These are phyloP conservation scores for Thinopyrum elongatum DNA, from an alignment of 176 grass and related monocot species.

Conservation along the genomic window DNA sequence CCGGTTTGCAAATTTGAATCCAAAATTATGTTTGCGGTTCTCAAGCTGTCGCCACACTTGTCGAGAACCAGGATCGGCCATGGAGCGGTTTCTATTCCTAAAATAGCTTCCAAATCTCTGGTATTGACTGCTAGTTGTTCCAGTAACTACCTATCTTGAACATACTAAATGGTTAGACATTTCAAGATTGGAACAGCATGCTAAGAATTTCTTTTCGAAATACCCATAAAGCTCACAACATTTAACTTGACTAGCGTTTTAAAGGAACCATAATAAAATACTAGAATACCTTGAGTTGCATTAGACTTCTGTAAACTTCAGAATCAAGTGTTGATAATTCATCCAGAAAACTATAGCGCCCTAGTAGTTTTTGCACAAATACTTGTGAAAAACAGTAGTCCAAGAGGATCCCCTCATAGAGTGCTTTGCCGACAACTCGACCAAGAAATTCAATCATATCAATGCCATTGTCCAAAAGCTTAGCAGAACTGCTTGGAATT, in stretches of 20 bases:
- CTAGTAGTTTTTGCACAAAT: conserved; percentile 95
- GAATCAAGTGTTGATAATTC: conserved; percentile 92
- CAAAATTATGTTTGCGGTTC: background rate
- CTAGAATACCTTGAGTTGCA: conserved; percentile 80
- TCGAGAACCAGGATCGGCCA: background rate
- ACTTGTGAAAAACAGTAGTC: conserved; percentile 96
- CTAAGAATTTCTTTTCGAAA: background rate
- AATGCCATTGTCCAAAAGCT: conserved; percentile 76
- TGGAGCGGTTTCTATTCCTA: background rate
- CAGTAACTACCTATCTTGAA: background rate
- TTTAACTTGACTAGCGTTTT: background rate
- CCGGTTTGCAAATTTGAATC: background rate
- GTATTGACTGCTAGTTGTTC: background rate
- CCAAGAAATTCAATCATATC: conserved; percentile 99
- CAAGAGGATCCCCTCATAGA: conserved; percentile 96
- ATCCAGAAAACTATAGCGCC: conserved; percentile 92
- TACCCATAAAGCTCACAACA: background rate
- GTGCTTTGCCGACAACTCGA: conserved; percentile 91
- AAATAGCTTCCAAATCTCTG: background rate
- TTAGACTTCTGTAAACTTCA: conserved; percentile 91
- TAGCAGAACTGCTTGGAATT: conserved; percentile 90
- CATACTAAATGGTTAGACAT: background rate
- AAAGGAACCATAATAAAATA: background rate
- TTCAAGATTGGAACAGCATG: background rate
- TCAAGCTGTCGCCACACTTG: background rate